These are phyloP conservation scores for Ascochyta clinopodiicola DNA, from an alignment of 2,329 filamentous ascomycete species.

Conservation along the genomic window DNA sequence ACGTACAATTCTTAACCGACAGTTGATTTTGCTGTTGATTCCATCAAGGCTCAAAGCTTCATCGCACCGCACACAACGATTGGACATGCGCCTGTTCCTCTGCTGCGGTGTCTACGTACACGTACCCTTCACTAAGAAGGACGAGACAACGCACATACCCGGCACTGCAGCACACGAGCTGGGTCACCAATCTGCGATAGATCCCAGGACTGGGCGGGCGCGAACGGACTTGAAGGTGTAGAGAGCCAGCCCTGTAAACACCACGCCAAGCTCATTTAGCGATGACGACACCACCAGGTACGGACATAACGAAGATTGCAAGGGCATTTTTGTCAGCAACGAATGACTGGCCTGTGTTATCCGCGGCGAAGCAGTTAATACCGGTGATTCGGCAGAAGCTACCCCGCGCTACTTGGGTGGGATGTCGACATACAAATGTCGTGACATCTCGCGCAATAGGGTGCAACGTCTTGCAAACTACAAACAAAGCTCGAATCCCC, in stretches of 20 bases:
- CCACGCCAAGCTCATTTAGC: not conserved
- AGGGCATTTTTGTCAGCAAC: slow-evolving; percentile 11
- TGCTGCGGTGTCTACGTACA: slow-evolving; percentile 16
- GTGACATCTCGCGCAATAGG: slow-evolving; percentile 11
- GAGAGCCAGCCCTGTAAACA: not conserved
- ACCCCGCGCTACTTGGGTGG: slow-evolving; percentile 12
- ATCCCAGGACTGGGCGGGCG: slow-evolving; percentile 11
- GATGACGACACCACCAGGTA: slow-evolving; percentile 9
- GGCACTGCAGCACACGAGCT: slow-evolving; percentile 16
- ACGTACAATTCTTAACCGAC: no score
- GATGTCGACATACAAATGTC: slow-evolving; percentile 15
- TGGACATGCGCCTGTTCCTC: slow-evolving; percentile 15
- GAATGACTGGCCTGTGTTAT: slow-evolving; percentile 13
- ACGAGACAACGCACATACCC: slow-evolving; percentile 11
- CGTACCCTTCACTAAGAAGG: slow-evolving; percentile 10
- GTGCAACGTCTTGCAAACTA: not conserved
- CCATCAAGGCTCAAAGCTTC: not conserved
- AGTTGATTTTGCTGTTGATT: not conserved
- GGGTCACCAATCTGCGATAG: slow-evolving; percentile 5
- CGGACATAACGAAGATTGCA: slow-evolving; percentile 15
- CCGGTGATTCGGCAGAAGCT: slow-evolving; percentile 10
- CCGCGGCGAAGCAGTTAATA: slow-evolving; percentile 14
- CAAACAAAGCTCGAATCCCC: not conserved
- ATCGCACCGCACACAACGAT: not conserved
- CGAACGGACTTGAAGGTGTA: slow-evolving; percentile 8